Evolutionary conservation across 352 stramenopile species (phyloP).

Genomic region (Globisporangium emineosum): DNA sequence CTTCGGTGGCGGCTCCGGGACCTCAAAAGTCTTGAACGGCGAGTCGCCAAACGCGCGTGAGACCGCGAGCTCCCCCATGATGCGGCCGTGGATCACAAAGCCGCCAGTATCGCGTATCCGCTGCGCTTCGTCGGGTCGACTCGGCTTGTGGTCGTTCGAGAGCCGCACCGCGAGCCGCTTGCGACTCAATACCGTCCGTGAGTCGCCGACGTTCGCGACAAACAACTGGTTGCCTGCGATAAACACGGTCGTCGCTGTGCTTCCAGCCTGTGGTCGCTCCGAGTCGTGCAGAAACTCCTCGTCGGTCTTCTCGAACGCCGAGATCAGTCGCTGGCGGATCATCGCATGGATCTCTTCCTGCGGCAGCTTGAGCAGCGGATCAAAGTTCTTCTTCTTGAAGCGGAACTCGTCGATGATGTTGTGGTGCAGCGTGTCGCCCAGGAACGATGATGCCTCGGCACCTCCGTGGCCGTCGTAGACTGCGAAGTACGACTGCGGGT

Average conservation of each 20-base stretch:
- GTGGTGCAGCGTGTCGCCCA: conserved; percentile 73
- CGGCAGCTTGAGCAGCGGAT: conserved; percentile 34
- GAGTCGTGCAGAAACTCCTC: conserved; percentile 68
- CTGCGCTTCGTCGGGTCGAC: conserved; percentile 90
- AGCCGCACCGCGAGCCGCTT: conserved; percentile 85
- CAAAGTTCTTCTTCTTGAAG: conserved; percentile 38
- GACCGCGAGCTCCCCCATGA: conserved; percentile 91
- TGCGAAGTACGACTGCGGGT: conserved; percentile 92
- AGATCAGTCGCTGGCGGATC: conserved; percentile 45
- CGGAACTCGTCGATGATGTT: conserved; percentile 65
- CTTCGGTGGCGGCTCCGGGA: conserved; percentile 38
- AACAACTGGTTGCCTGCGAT: conserved; percentile 92
- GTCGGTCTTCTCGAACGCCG: conserved; percentile 68
- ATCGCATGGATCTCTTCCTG: conserved; percentile 44
- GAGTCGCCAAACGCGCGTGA: conserved; percentile 88
- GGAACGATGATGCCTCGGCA: conserved; percentile 89
- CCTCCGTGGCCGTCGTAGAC: conserved; percentile 98
- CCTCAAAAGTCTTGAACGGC: conserved; percentile 94
- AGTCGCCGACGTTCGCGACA: conserved; percentile 96
- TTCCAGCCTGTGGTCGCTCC: conserved; percentile 80
- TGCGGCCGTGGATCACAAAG: conserved; percentile 87
- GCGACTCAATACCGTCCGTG: conserved; percentile 91
- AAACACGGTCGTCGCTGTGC: conserved; percentile 93
- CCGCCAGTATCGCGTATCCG: conserved; percentile 92
- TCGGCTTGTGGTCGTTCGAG: conserved; percentile 97